Evolutionary conservation across 2,329 filamentous ascomycete species (phyloP).

Genomic region (Pseudogymnoascus sp.): DNA sequence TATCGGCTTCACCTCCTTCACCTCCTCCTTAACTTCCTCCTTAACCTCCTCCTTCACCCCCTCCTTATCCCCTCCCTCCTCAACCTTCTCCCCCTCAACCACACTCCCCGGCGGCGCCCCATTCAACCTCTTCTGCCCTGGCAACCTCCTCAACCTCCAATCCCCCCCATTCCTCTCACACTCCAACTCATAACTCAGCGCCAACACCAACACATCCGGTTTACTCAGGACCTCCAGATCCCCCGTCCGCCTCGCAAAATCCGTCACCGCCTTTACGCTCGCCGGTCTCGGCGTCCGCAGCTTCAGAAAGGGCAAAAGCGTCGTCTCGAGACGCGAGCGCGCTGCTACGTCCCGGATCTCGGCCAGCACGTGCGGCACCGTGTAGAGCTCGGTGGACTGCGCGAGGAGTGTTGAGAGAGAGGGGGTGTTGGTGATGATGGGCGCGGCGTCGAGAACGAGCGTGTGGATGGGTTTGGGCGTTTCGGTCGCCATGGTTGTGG

Average conservation of each 20-base stretch:
- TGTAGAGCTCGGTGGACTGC: slow-evolving; percentile 69
- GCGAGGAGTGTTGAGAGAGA: slow-evolving; percentile 72
- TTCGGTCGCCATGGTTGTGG: slow-evolving; percentile 21
- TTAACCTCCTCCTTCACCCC: slow-evolving; percentile 13
- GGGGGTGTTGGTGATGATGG: slow-evolving; percentile 88
- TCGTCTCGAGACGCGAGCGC: slow-evolving; percentile 70
- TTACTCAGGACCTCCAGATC: slow-evolving; percentile 81
- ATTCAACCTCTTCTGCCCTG: slow-evolving; percentile 71
- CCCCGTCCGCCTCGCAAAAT: slow-evolving; percentile 83
- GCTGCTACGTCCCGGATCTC: slow-evolving; percentile 85
- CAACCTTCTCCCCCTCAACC: slow-evolving; percentile 18
- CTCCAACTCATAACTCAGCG: slow-evolving; percentile 89
- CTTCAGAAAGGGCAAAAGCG: slow-evolving; percentile 75
- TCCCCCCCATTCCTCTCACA: slow-evolving; percentile 84
- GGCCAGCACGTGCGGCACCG: slow-evolving; percentile 73
- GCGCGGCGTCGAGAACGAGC: slow-evolving; percentile 82
- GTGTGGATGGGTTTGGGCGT: slow-evolving; percentile 63
- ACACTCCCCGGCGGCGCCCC: slow-evolving; percentile 42
- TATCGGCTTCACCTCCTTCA: slow-evolving; percentile 9
- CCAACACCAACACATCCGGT: slow-evolving; percentile 82
- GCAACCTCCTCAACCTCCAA: slow-evolving; percentile 70
- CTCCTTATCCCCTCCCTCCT: slow-evolving; percentile 10
- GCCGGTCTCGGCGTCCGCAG: slow-evolving; percentile 64
- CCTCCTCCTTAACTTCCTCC: slow-evolving; percentile 12
- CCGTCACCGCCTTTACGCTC: slow-evolving; percentile 70